Percentiles rank a stretch among this genome's conserved stretches.
phyloP scores from a whole-genome alignment of 257 asterid species.

The Fraxinus pennsylvanica region DNA sequence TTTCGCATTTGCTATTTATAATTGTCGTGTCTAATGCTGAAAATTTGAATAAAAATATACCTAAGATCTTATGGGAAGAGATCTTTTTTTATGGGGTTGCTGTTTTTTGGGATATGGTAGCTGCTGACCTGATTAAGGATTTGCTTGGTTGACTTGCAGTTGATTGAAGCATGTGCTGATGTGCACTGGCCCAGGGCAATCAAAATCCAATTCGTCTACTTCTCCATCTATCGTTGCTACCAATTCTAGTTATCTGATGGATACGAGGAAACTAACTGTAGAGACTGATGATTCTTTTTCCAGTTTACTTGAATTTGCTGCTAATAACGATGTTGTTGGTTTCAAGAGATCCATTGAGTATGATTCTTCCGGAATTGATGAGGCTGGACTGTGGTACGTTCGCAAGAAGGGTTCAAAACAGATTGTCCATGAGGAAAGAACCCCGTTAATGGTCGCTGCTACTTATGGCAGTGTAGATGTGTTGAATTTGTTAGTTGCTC shows the following conservation, averaged over 20 bases:
- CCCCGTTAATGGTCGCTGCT: slow-evolving; percentile 95
- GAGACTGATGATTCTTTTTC: slow-evolving; percentile 73
- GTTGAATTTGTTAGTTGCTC: slow-evolving; percentile 65
- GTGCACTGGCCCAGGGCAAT: slow-evolving; percentile 48
- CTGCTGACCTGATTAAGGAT: slow-evolving; percentile 21
- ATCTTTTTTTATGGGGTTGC: not conserved
- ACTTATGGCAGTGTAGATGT: slow-evolving; percentile 79
- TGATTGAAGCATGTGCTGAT: slow-evolving; percentile 36
- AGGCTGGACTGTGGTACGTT: slow-evolving; percentile 74
- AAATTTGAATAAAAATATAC: too few relatives aligned
- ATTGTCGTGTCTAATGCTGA: not conserved
- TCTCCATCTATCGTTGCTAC: slow-evolving; percentile 23
- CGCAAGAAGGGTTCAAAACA: slow-evolving; percentile 70
- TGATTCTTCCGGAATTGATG: slow-evolving; percentile 68
- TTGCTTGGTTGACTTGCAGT: slow-evolving; percentile 42
- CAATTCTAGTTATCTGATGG: slow-evolving; percentile 34
- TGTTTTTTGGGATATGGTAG: not conserved
- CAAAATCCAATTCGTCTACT: slow-evolving; percentile 36
- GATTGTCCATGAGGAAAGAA: slow-evolving; percentile 66
- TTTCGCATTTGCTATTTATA: too few relatives aligned
- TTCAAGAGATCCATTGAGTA: slow-evolving; percentile 65
- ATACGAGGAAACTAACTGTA: slow-evolving; percentile 47
- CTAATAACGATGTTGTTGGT: slow-evolving; percentile 72
- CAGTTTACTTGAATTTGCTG: slow-evolving; percentile 82
- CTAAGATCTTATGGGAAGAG: too few relatives aligned